phyloP scores from a whole-genome alignment of 805 yeast species.

The Myxozyma kluyveri region DNA sequence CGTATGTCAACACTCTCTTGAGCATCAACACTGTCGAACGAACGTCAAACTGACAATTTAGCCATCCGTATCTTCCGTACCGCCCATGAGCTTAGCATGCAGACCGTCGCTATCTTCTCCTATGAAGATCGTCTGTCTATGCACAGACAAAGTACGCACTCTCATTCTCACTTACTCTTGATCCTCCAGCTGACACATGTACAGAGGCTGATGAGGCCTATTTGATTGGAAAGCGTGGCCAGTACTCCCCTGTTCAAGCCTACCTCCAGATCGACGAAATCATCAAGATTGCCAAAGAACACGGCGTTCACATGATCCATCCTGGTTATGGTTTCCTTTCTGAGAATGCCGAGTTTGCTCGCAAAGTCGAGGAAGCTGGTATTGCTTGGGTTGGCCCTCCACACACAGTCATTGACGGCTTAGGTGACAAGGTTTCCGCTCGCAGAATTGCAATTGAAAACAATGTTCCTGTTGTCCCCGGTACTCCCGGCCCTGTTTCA shows the following conservation, averaged over 20 bases:
- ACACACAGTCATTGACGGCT: conserved; percentile 80
- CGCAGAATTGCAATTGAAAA: conserved; percentile 79
- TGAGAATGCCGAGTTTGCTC: conserved; percentile 90
- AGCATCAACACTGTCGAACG: too few relatives aligned
- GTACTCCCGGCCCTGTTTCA: conserved; percentile 96
- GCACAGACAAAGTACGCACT: conserved; percentile 68
- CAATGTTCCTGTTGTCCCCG: conserved; percentile 92
- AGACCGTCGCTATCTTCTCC: conserved; percentile 93
- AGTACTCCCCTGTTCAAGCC: conserved; percentile 93
- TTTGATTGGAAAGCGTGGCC: conserved; percentile 83
- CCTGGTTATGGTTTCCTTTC: conserved; percentile 91
- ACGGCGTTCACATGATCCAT: conserved; percentile 80
- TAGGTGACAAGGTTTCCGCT: conserved; percentile 96
- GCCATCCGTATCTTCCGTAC: conserved; percentile 73
- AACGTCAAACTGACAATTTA: too few relatives aligned
- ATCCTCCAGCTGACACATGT: not conserved
- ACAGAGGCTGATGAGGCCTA: conserved; percentile 49
- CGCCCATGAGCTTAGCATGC: conserved; percentile 96
- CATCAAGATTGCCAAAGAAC: conserved; percentile 74
- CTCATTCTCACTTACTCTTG: not conserved
- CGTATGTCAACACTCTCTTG: conserved; percentile 34
- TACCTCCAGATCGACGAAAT: conserved; percentile 94
- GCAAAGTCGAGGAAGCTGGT: conserved; percentile 84
- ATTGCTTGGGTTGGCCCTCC: conserved; percentile 97
- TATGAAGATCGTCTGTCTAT: conserved; percentile 92